Evolutionary conservation across 116 monocot genomes (phyloP), one percentile per base, ranked within the genome.

Genomic region (Phalaenopsis hybrid): DNA sequence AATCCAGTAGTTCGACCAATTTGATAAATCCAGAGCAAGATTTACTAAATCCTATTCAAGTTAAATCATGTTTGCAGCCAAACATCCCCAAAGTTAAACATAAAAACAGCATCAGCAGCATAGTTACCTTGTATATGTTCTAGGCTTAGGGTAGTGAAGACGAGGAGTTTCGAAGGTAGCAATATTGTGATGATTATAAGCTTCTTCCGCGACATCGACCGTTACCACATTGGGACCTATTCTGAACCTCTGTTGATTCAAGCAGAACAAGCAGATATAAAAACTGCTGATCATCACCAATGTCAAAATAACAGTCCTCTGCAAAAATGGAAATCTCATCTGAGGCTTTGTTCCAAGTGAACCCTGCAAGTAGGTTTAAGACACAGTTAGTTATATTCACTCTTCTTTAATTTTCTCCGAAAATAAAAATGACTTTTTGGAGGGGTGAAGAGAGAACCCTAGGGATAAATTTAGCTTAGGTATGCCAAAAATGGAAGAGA

Each of bases 91-190:
- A 51, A 77, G 16, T 21, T 20, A 11, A 67, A 3, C 45, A 75
- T 41, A 75, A 75, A 33, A 75, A 44, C 0, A 75, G 20, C 44
- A 6, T 2, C 9, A 31, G 20, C 1, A 75, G 17, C 75, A 37
- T 20, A 44, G 73, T 82, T 89, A 89, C 89, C 86, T 86, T 51
- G 52, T 80, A 63, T 87, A 89, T 55, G 89, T 85, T 69, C 77
- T 57, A 17, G 89, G 89, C 17, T 77, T 51, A 13, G 89, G 86
- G 74, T 77, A 89, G 44, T 89, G 89, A 57, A 86, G 23, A 44
- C 49, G 86, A 57, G 80, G 86, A 57, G 78, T 59, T 65, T 86
- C 89, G 59, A 68, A 80, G 34, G 58, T 57, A 5, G 80, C 20
- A 80, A 80, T 51, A 50, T 44, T 78, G 55, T 81, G 87, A 73